phyloP scores from a whole-genome alignment of 257 asterid genomes.

The Solanum ahanhuiri region DNA sequence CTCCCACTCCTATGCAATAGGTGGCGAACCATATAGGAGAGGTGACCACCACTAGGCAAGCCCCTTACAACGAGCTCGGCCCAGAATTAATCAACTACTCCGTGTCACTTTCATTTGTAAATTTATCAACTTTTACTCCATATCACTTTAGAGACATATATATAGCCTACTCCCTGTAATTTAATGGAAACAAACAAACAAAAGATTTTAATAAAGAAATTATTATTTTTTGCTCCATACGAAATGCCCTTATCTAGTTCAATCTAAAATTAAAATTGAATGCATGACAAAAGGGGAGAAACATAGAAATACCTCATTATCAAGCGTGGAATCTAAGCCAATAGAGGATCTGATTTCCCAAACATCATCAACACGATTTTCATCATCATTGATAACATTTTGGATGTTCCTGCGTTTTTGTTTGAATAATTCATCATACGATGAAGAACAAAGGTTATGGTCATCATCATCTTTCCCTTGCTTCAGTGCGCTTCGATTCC shows the following conservation, averaged over 20 bases:
- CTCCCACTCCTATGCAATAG: neutral
- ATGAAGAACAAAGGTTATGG: neutral
- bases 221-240: neutral
- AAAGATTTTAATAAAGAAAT: neutral
- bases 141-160: neutral
- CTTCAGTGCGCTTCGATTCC: slow-evolving; percentile 3
- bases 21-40: neutral
- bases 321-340: slow-evolving; percentile 9
- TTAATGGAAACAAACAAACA: neutral
- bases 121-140: neutral
- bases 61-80: neutral
- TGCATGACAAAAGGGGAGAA: neutral
- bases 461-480: slow-evolving; percentile 7
- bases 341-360: slow-evolving; percentile 10
- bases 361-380: neutral
- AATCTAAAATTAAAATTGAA: neutral
- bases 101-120: too few species aligned
- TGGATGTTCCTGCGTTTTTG: neutral
- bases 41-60: neutral
- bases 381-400: neutral
- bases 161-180: neutral
- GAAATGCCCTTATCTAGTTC: neutral
- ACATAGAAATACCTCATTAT: neutral
- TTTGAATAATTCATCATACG: slow-evolving; percentile 1
- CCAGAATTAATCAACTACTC: neutral